Evolutionary conservation across 1,284 basidiomycete genomes (phyloP).

Genomic region (Peniophora sp.): DNA sequence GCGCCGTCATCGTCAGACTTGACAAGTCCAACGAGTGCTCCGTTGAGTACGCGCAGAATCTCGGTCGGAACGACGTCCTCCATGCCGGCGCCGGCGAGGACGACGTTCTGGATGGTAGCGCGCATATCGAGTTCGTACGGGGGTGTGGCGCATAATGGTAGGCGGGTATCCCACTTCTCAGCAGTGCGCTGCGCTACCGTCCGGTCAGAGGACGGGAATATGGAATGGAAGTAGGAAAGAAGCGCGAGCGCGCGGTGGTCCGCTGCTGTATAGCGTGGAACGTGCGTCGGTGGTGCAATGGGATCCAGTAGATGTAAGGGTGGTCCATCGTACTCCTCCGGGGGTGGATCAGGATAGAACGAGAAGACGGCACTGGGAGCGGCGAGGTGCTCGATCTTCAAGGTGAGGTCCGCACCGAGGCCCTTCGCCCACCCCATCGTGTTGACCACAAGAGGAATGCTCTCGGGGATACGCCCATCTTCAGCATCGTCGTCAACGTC

Average conservation of each 20-base stretch:
- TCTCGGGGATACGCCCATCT: slow-evolving; percentile 37
- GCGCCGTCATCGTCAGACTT: slow-evolving; percentile 12
- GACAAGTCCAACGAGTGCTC: slow-evolving; percentile 73
- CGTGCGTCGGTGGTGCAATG: slow-evolving; percentile 22
- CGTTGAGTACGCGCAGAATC: slow-evolving; percentile 67
- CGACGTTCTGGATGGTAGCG: slow-evolving; percentile 49
- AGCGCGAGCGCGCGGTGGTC: slow-evolving; percentile 70
- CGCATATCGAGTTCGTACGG: slow-evolving; percentile 64
- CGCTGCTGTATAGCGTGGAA: slow-evolving; percentile 53
- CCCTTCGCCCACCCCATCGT: slow-evolving; percentile 98
- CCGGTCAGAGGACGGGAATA: slow-evolving; percentile 29
- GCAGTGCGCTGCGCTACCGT: slow-evolving; percentile 23
- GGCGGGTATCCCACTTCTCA: slow-evolving; percentile 56
- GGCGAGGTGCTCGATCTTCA: slow-evolving; percentile 60
- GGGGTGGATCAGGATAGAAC: slow-evolving; percentile 22
- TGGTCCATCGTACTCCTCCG: slow-evolving; percentile 1
- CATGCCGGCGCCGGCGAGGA: slow-evolving; percentile 61
- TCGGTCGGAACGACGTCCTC: slow-evolving; percentile 71
- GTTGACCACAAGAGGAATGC: slow-evolving; percentile 86
- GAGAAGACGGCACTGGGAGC: slow-evolving; percentile 65
- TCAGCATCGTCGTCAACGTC: slow-evolving; percentile 8
- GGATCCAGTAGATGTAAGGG: slow-evolving; percentile 22
- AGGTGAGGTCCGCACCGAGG: slow-evolving; percentile 77
- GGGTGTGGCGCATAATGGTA: slow-evolving; percentile 57
- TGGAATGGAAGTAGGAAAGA: slow-evolving; percentile 80